These are phyloP conservation scores for Euclidium syriacum DNA, from an alignment of 345 rosid genomes.

Conservation along the genomic window DNA sequence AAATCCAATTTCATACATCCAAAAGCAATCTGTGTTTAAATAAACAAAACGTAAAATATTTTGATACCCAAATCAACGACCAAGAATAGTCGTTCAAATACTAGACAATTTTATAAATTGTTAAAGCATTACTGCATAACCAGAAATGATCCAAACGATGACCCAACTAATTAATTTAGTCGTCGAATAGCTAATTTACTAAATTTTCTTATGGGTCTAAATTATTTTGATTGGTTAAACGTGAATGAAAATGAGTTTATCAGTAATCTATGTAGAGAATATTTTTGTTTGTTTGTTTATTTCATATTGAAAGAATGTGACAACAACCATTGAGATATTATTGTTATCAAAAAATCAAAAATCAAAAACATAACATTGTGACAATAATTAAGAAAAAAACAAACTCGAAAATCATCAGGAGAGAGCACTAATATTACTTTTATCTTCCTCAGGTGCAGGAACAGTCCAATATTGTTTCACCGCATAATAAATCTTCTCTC, in stretches of 20 bases:
- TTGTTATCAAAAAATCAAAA: background rate
- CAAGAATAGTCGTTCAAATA: background rate
- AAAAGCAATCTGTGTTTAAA: background rate
- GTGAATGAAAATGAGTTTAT: no score
- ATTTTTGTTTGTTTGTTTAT: background rate
- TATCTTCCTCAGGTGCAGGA: slow-evolving; percentile 26
- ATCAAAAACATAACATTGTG: background rate
- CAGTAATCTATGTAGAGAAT: background rate
- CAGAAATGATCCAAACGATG: no score
- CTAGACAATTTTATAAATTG: no score
- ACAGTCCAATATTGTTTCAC: slow-evolving; percentile 76
- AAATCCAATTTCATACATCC: background rate
- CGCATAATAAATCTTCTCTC: slow-evolving; percentile 79
- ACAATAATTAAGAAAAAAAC: background rate
- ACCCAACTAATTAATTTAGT: no score
- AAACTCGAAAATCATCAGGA: background rate
- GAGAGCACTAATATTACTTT: slow-evolving; percentile 21
- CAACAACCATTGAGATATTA: slow-evolving; percentile 3
- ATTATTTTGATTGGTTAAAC: no score
- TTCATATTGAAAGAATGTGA: slow-evolving; percentile 10
- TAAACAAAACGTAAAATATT: background rate
- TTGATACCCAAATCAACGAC: background rate
- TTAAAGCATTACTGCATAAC: no score
- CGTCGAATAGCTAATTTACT: no score
- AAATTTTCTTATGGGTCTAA: no score